phyloP scores from a whole-genome alignment of 2,329 filamentous ascomycete genomes.

The Venturiaceae sp. region DNA sequence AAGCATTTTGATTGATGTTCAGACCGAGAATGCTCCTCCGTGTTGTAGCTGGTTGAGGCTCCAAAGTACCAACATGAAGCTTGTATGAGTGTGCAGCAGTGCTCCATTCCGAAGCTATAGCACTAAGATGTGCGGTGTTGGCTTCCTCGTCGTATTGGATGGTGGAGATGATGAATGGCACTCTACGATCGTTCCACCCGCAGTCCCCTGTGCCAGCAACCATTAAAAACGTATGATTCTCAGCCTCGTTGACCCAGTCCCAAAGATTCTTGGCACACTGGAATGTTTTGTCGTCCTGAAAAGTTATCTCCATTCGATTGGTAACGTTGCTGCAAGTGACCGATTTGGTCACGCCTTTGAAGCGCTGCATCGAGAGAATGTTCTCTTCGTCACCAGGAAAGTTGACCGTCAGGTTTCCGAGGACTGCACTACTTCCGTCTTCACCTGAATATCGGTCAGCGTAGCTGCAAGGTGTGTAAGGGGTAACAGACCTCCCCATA shows the following conservation, averaged over 20 bases:
- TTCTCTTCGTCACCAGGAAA: slow-evolving; percentile 14
- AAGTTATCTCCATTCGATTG: neutral
- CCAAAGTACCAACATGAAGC: slow-evolving; percentile 12
- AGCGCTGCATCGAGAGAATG: slow-evolving; percentile 16
- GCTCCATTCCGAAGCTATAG: slow-evolving; percentile 10
- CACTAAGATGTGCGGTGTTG: slow-evolving; percentile 13
- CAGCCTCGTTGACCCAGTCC: slow-evolving; percentile 16
- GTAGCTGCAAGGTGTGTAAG: neutral
- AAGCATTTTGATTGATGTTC: neutral
- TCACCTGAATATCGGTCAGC: neutral
- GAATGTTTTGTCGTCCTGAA: slow-evolving; percentile 12
- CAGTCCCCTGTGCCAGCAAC: slow-evolving; percentile 15
- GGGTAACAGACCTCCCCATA: slow-evolving; percentile 14
- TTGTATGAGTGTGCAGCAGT: slow-evolving; percentile 14
- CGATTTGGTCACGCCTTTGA: too few relatives aligned
- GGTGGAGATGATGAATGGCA: slow-evolving; percentile 11
- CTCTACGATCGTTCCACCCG: slow-evolving; percentile 12
- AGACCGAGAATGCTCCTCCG: neutral
- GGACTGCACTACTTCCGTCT: neutral
- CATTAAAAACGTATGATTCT: slow-evolving; percentile 16
- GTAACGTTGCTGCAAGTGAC: neutral
- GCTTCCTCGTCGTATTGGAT: slow-evolving; percentile 13
- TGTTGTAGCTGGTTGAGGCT: neutral
- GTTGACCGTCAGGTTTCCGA: slow-evolving; percentile 14
- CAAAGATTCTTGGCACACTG: slow-evolving; percentile 11